Percentiles rank a stretch among this genome's conserved stretches.
phyloP scores from a whole-genome alignment of 495 filamentous ascomycete genomes.

The Talaromyces trachyspermus region DNA sequence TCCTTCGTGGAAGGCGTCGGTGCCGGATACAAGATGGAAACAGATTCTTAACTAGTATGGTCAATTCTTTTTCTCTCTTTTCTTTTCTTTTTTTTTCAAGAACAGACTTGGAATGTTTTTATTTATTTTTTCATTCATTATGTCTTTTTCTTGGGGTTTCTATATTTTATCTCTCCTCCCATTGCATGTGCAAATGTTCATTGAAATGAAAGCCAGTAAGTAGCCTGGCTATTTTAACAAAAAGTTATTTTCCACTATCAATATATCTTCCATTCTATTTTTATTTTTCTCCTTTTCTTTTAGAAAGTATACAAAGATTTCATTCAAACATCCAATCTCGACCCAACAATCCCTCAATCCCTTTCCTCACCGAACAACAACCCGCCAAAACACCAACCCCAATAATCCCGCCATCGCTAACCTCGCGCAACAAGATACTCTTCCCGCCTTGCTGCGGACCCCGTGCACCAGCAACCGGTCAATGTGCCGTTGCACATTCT shows the following conservation, averaged over 20 bases:
- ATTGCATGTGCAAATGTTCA: too few relatives aligned
- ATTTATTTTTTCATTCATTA: too few relatives aligned
- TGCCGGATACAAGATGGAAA: neutral
- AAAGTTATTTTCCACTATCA: too few relatives aligned
- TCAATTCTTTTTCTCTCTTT: neutral
- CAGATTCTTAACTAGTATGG: neutral
- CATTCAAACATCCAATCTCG: slow-evolving; percentile 8
- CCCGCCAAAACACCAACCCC: slow-evolving; percentile 63
- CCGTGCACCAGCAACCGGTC: slow-evolving; percentile 49
- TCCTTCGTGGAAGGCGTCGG: neutral
- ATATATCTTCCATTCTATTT: neutral
- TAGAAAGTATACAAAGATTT: neutral
- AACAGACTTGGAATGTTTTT: too few relatives aligned
- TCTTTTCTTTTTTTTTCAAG: neutral
- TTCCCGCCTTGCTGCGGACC: slow-evolving; percentile 40
- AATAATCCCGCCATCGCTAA: slow-evolving; percentile 62
- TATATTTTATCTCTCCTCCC: too few relatives aligned
- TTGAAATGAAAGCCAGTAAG: too few relatives aligned
- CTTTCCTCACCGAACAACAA: slow-evolving; percentile 23
- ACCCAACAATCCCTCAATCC: slow-evolving; percentile 25
- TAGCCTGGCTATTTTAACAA: too few relatives aligned
- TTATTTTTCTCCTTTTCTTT: neutral
- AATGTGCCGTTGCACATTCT: slow-evolving; percentile 53
- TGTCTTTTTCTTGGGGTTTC: too few relatives aligned
- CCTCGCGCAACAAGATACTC: slow-evolving; percentile 52